These are phyloP conservation scores for Medicago truncatula DNA, from an alignment of 306 rosid species.

Conservation along the genomic window MtrunA17r5.0-ANR NC_053042.1:48548501-48549000, in stretches of 20 bases:
- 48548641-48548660: background rate
- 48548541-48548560: too few relatives aligned
- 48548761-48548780: constrained; percentile 53
- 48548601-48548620: background rate
- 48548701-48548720: constrained; percentile 37
- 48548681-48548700: background rate
- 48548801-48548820: background rate
- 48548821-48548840: constrained; percentile 40
- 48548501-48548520: background rate
- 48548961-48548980: constrained; percentile 36
- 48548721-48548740: constrained; percentile 55
- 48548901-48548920: constrained; percentile 28
- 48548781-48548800: constrained; percentile 22
- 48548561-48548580: background rate
- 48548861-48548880: constrained; percentile 44
- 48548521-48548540: too few relatives aligned
- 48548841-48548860: constrained; percentile 41
- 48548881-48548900: constrained; percentile 35
- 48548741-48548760: constrained; percentile 69
- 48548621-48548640: background rate
- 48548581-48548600: background rate
- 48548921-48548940: constrained; percentile 40
- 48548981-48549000: constrained; percentile 42
- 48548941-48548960: constrained; percentile 21
- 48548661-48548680: background rate